Conservation (phyloP, 768 basidiomycete genomes). For the Gymnopilus dilepis region DNA sequence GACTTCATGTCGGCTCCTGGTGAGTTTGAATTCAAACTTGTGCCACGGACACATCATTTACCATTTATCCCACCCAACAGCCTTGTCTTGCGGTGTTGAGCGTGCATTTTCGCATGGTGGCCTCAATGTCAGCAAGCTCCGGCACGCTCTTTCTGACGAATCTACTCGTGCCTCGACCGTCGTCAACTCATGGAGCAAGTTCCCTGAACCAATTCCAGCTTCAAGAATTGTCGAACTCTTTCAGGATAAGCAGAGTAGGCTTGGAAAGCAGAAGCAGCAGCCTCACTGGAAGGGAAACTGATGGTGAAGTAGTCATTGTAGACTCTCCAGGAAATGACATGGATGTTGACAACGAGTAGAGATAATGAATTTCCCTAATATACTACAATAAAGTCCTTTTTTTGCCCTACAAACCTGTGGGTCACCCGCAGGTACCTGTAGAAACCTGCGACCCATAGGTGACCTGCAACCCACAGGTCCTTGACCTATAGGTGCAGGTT, state of each 20-base stretch:
- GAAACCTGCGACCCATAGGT: neutral
- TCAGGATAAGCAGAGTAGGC: neutral
- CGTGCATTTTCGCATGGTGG: slow-evolving; percentile 34
- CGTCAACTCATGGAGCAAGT: neutral
- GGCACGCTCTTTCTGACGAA: slow-evolving; percentile 29
- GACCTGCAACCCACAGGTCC: neutral
- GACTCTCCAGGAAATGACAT: neutral
- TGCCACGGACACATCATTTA: slow-evolving; percentile 1
- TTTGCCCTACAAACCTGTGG: neutral
- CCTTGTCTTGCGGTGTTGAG: slow-evolving; percentile 34
- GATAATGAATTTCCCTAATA: neutral
- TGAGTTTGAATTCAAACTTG: slow-evolving; percentile 7
- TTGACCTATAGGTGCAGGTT: neutral
- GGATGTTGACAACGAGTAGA: neutral
- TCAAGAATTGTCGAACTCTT: neutral
- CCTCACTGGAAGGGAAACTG: neutral
- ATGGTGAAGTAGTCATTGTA: neutral
- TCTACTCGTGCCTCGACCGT: slow-evolving; percentile 16
- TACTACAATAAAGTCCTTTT: neutral
- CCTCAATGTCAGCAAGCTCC: slow-evolving; percentile 31
- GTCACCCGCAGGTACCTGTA: slow-evolving; percentile 6
- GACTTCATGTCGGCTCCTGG: slow-evolving; percentile 19
- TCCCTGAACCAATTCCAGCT: neutral
- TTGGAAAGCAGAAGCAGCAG: neutral
- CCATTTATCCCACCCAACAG: slow-evolving; percentile 17